A percentile compares a stretch with the other conserved stretches of the same genome.
Conservation (phyloP, 129 eudicot genomes). For the Lactuca saligna region DNA sequence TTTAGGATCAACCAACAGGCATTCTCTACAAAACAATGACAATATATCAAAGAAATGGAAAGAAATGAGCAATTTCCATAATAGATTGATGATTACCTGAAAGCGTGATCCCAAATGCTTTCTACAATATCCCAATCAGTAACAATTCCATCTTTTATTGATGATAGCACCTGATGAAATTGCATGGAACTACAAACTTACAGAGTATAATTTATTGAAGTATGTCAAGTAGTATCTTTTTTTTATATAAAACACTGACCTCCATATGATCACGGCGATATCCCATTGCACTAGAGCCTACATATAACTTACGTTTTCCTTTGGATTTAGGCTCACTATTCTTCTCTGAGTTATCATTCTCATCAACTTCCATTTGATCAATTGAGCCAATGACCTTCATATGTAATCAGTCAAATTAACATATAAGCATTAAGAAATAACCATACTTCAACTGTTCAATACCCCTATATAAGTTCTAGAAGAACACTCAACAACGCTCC, state of each 20-base stretch:
- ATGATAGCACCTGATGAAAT: conserved; percentile 65
- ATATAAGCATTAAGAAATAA: not conserved
- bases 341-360: conserved; percentile 66
- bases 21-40: conserved; percentile 55
- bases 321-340: conserved; percentile 74
- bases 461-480: conserved; percentile 9
- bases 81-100: conserved; percentile 49
- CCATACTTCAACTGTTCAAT: conserved; percentile 7
- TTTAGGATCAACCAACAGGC: conserved; percentile 88
- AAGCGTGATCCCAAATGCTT: conserved; percentile 97
- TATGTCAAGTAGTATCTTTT: not conserved
- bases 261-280: conserved; percentile 96
- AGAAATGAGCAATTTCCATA: conserved; percentile 2
- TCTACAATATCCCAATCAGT: conserved; percentile 95
- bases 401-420: not conserved
- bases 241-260: conserved; percentile 41
- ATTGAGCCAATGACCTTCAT: conserved; percentile 80
- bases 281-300: conserved; percentile 86
- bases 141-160: conserved; percentile 89
- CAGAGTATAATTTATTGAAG: not conserved
- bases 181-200: not conserved
- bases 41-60: conserved; percentile 5
- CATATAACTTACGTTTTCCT: conserved; percentile 79
- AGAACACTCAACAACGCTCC: not conserved
- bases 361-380: conserved; percentile 94